Evolutionary conservation across 129 eudicot species (phyloP), one percentile per base, ranked within the genome.

Genomic region (Heracleum sosnowskyi): DNA sequence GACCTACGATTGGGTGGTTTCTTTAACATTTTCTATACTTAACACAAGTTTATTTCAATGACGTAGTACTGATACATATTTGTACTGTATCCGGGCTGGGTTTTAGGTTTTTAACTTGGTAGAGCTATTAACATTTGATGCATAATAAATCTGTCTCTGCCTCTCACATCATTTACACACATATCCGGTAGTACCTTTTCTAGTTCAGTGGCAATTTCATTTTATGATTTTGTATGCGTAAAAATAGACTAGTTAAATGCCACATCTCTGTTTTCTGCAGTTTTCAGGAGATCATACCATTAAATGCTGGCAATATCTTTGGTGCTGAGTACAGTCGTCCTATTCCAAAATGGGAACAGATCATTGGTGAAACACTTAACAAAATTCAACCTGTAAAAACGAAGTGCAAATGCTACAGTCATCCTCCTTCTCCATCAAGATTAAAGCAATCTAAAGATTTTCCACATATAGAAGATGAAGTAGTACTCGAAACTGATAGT

Each of bases 361-460:
- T 90, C 44, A 95, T 95, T 26, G 95, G 99, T 41, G 90, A 86
- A 69, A 82, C 96, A 62, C 94, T 95, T 33, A 88, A 88, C 76
- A 87, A 81, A 87, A 81, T 85, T 45, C 84, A 70, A 41, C 11
- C 24, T 12, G 72, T 17, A 66, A 87, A 42, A 70, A 82, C 84
- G 26, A 92, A 81, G 82, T 92, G 75, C 69, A 95, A 90, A 84
- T 88, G 88, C 85, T 90, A 82, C 89, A 95, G 95, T 82, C 86
- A 92, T 78, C 99, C 99, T 69, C 79, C 99, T 44, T 95, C 99
- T 78, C 99, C 99, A 28, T 83, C 99, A 85, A 85, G 86, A 84
- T 95, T 90, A 62, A 86, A 86, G 84, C 96, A 93, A 72, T 82
- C 87, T 20, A 94, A 86, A 22, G 96, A 90, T 87, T 86, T 83